Percentiles rank a stretch among this genome's conserved stretches.
These are phyloP conservation scores for Echeveria elegans DNA, from an alignment of 164 flowering plant genomes.

Conservation along the genomic window DNA sequence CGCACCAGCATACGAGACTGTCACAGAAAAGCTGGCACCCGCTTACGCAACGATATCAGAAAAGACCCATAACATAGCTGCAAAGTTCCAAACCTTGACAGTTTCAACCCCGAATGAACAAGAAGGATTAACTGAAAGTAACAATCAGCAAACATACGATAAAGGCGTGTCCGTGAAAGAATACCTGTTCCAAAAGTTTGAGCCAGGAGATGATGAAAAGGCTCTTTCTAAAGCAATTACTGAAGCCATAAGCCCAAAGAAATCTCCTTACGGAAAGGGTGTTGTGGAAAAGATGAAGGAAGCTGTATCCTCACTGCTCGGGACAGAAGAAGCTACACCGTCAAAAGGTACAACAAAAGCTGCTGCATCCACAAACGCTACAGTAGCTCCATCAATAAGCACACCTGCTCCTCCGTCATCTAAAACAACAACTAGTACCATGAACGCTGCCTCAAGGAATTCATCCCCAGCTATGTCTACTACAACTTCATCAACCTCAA, in stretches of 20 bases:
- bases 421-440: background rate
- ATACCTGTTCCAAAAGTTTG: constrained; percentile 50
- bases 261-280: constrained; percentile 23
- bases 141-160: constrained; percentile 26
- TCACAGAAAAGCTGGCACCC: constrained; percentile 32
- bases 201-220: constrained; percentile 74
- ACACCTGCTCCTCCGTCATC: constrained; percentile 22
- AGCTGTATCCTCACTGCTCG: constrained; percentile 45
- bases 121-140: constrained; percentile 5
- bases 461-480: background rate
- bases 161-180: constrained; percentile 73
- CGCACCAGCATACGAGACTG: constrained; percentile 25
- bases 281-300: constrained; percentile 53
- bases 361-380: constrained; percentile 18
- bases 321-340: constrained; percentile 13
- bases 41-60: constrained; percentile 29
- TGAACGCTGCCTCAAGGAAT: background rate
- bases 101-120: constrained; percentile 10
- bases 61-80: constrained; percentile 25
- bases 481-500: background rate
- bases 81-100: constrained; percentile 36
- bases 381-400: constrained; percentile 28
- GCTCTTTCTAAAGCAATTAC: constrained; percentile 68
- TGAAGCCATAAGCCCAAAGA: constrained; percentile 56
- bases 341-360: constrained; percentile 1